Conservation (phyloP, 345 rosid species). For the Adansonia digitata region DNA sequence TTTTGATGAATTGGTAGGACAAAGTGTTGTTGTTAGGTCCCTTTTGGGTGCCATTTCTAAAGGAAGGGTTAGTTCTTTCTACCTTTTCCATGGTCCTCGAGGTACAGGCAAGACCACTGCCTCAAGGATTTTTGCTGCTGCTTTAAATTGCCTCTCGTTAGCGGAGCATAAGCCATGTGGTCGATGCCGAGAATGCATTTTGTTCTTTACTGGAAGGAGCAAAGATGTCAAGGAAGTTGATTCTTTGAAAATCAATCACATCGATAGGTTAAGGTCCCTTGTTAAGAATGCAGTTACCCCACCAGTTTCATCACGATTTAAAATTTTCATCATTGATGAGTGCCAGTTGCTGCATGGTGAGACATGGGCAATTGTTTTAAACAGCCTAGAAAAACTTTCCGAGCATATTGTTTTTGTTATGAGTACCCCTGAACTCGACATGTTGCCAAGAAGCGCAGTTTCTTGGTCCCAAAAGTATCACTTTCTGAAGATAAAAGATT, state of each 20-base stretch:
- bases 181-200: constrained; percentile 63
- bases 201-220: constrained; percentile 62
- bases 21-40: constrained; percentile 65
- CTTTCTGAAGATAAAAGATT: constrained; percentile 65
- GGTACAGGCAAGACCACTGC: constrained; percentile 93
- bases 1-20: constrained; percentile 83
- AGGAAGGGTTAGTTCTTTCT: constrained; percentile 62
- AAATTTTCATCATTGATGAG: constrained; percentile 75
- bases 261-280: constrained; percentile 52
- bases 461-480: constrained; percentile 75
- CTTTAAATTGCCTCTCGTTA: constrained; percentile 72
- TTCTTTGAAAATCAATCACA: constrained; percentile 53
- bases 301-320: constrained; percentile 69
- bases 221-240: constrained; percentile 73
- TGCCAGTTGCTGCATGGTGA: constrained; percentile 76
- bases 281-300: constrained; percentile 57
- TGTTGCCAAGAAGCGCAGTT: constrained; percentile 67
- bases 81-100: constrained; percentile 89
- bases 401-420: constrained; percentile 63
- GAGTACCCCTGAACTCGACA: constrained; percentile 76
- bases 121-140: constrained; percentile 83
- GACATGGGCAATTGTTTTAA: constrained; percentile 73
- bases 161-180: constrained; percentile 82
- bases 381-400: constrained; percentile 57
- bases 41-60: constrained; percentile 68